Conservation (phyloP, 371 early-diverging fungal genomes). For the Coemansia sp. region DNA sequence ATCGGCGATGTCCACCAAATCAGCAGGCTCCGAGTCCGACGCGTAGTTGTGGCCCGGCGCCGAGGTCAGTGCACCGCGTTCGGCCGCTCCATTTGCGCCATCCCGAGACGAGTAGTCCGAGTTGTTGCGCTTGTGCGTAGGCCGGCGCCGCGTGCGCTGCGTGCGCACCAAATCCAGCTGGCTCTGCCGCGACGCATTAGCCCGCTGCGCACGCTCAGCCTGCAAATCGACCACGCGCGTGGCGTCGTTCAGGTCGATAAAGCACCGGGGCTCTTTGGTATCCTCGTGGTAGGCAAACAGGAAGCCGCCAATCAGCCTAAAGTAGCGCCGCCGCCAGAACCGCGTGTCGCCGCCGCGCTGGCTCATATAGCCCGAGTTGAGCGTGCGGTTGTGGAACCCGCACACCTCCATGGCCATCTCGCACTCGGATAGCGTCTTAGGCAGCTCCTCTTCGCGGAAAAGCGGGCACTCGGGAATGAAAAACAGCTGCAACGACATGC, state of each 20-base stretch:
- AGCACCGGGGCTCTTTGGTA: constrained; percentile 41
- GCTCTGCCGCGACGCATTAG: constrained; percentile 12
- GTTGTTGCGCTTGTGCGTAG: constrained; percentile 45
- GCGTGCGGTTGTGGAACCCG: constrained; percentile 54
- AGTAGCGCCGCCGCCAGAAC: constrained; percentile 57
- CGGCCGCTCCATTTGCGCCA: constrained; percentile 12
- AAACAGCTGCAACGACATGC: constrained; percentile 52
- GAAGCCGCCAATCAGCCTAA: constrained; percentile 52
- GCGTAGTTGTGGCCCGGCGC: constrained; percentile 36
- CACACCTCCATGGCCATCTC: constrained; percentile 49
- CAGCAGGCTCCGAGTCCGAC: constrained; percentile 45
- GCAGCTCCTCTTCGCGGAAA: constrained; percentile 51
- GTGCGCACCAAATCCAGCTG: constrained; percentile 21
- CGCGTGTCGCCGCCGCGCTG: constrained; percentile 55
- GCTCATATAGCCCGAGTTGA: constrained; percentile 53
- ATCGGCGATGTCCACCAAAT: constrained; percentile 40
- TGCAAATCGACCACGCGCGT: constrained; percentile 43
- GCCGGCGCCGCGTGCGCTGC: constrained; percentile 20
- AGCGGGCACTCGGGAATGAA: constrained; percentile 51
- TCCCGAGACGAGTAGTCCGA: constrained; percentile 44
- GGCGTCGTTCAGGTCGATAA: constrained; percentile 52
- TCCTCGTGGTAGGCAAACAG: constrained; percentile 53
- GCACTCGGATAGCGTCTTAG: constrained; percentile 48
- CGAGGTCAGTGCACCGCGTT: background rate
- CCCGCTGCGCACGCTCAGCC: background rate